Conservation (phyloP, 352 stramenopile species). For the Globisporangium middletonii region DNA sequence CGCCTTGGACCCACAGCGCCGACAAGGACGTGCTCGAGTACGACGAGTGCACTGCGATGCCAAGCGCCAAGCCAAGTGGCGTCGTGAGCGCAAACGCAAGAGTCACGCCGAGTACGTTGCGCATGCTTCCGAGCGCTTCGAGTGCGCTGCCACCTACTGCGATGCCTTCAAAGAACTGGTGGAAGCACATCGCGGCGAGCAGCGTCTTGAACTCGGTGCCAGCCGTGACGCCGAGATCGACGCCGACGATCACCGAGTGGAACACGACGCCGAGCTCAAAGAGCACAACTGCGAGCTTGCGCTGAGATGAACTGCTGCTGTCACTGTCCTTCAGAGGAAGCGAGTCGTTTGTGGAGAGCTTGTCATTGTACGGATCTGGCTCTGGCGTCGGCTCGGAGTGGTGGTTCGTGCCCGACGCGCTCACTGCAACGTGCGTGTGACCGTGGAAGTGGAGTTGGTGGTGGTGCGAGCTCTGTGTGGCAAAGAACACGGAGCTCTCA, state of each 20-base stretch:
- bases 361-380: background rate
- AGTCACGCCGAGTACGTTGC: slow-evolving; percentile 39
- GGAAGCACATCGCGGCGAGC: slow-evolving; percentile 59
- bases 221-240: slow-evolving; percentile 48
- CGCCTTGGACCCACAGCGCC: slow-evolving; percentile 51
- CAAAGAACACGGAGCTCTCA: slow-evolving; percentile 52
- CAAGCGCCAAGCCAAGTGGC: slow-evolving; percentile 43
- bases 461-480: slow-evolving; percentile 15
- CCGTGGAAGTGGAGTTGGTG: slow-evolving; percentile 16
- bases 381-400: slow-evolving; percentile 15
- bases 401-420: background rate
- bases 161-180: slow-evolving; percentile 76
- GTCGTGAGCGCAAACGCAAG: slow-evolving; percentile 53
- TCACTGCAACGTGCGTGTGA: slow-evolving; percentile 21
- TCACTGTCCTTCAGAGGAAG: slow-evolving; percentile 2
- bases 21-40: slow-evolving; percentile 44
- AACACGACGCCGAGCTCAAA: slow-evolving; percentile 55
- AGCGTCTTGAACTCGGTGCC: slow-evolving; percentile 50
- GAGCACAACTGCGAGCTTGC: slow-evolving; percentile 40
- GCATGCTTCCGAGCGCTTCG: slow-evolving; percentile 26
- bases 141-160: slow-evolving; percentile 43
- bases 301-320: slow-evolving; percentile 9
- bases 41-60: slow-evolving; percentile 42
- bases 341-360: background rate
- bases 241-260: slow-evolving; percentile 64